Base-by-base conservation (phyloP, 768 basidiomycete species). In the Leccinum ochraceum region DNA sequence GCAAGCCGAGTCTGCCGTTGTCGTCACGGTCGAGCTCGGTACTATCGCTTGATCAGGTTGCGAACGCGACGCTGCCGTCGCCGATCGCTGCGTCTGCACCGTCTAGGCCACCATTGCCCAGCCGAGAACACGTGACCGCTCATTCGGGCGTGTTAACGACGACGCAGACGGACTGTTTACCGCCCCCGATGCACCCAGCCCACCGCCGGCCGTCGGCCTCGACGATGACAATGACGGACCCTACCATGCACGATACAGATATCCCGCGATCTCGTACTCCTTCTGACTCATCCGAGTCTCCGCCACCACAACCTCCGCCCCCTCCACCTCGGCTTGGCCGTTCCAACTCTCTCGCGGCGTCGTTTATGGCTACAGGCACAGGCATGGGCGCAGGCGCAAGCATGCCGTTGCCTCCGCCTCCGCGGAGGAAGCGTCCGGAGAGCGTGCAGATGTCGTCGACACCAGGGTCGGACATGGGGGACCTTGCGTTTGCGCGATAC, bases 391-490 rank as follows among this genome's bases (percentile, higher is more conserved):
- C 44, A 20, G n/a, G 44, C 20, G 5, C 44, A 20, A 20, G 10
- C 20, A 69, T 76, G 0, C 26, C 24, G 2, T 65, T 60, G 4
- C 85, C 83, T 0, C 85, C 84, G 0, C 82, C 83, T 1, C 71
- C 77, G 6, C 76, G 82, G 9, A 75, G 83, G 10, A 80, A 77
- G 51, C 78, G 88, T 1, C 89, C 87, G 0, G 87, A 89, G 66
- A 90, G 87, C 65, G 78, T 85, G 49, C 87, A 88, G 63, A 64
- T 86, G n/a, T 63, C 62, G 5, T 46, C 66, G 0, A 59, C 58
- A 44, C 42, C n/a, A 44, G n/a, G 10, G 10, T 66, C 64, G 8
- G 63, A 53, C 24, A 37, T 34, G 37, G 65, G 42, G 13, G 72
- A 69, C 13, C 53, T 61, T 16, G 62, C 72, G 42, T 17, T 54